A percentile compares a stretch with the other conserved stretches of the same genome.
These are phyloP conservation scores for Novymonas esmeraldas DNA, from an alignment of 208 protist genomes.

Conservation along the genomic window DNA sequence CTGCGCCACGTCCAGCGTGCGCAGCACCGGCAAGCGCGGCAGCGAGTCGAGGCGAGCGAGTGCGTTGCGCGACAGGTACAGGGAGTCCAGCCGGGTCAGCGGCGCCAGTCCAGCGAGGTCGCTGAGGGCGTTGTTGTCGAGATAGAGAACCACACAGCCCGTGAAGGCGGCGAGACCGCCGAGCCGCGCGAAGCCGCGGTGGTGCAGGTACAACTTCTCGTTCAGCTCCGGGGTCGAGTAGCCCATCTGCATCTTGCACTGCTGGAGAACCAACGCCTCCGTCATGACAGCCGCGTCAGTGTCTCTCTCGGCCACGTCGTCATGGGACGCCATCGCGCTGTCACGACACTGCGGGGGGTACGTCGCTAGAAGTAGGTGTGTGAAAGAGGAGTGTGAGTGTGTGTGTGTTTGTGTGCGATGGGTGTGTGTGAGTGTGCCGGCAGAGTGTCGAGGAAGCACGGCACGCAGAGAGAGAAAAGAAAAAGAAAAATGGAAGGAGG, in stretches of 20 bases:
- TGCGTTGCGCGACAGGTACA: slow-evolving; percentile 91
- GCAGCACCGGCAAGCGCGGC: slow-evolving; percentile 60
- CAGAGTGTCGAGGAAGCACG: too few relatives aligned
- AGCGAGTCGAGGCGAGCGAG: slow-evolving; percentile 68
- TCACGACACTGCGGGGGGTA: too few relatives aligned
- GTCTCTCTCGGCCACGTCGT: not conserved
- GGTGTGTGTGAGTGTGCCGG: too few relatives aligned
- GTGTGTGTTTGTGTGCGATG: too few relatives aligned
- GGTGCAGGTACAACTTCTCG: slow-evolving; percentile 94
- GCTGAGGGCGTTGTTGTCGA: slow-evolving; percentile 90
- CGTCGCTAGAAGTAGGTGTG: too few relatives aligned
- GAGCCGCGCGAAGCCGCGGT: slow-evolving; percentile 79
- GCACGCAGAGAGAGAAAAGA: too few relatives aligned
- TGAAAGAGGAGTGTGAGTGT: too few relatives aligned
- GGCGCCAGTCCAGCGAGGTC: slow-evolving; percentile 74
- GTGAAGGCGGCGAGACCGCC: slow-evolving; percentile 73
- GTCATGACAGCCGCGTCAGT: slow-evolving; percentile 42
- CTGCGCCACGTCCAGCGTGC: slow-evolving; percentile 84
- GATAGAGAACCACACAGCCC: slow-evolving; percentile 86
- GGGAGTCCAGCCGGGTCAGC: slow-evolving; percentile 57
- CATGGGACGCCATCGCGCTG: not conserved
- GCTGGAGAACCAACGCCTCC: slow-evolving; percentile 46
- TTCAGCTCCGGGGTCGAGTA: slow-evolving; percentile 93
- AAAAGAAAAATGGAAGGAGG: too few relatives aligned
- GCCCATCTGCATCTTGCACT: slow-evolving; percentile 73